Conservation (phyloP, 345 rosid genomes). For the Rhodamnia argentea region DNA sequence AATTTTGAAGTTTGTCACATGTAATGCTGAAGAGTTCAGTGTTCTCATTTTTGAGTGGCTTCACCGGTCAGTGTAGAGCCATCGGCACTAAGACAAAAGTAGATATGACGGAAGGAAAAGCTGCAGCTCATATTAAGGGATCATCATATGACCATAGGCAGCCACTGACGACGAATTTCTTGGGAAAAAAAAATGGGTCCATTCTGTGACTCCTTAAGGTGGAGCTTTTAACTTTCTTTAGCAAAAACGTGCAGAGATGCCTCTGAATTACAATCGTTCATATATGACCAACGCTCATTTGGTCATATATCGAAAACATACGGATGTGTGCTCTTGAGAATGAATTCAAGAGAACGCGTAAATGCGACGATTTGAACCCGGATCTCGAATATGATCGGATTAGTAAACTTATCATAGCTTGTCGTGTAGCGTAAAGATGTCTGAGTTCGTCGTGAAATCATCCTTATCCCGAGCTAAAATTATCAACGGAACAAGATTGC, state of each 20-base stretch:
- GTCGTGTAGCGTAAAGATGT: background rate
- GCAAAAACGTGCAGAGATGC: background rate
- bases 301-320: background rate
- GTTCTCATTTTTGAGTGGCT: background rate
- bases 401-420: accelerated
- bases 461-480: background rate
- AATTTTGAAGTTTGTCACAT: background rate
- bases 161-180: background rate
- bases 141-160: background rate
- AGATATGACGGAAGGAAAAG: too few species aligned
- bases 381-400: background rate
- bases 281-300: background rate
- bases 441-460: background rate
- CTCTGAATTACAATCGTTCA: too few species aligned
- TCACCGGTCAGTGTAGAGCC: background rate
- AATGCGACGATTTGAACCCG: background rate
- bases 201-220: background rate
- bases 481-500: background rate
- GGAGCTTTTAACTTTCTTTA: background rate
- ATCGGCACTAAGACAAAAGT: too few species aligned
- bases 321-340: accelerated
- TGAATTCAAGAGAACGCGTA: background rate
- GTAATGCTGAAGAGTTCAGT: background rate
- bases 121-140: background rate
- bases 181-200: background rate